These are phyloP conservation scores for Dichomitus squalens DNA, from an alignment of 1,284 basidiomycete genomes.

Conservation along the genomic window DNA sequence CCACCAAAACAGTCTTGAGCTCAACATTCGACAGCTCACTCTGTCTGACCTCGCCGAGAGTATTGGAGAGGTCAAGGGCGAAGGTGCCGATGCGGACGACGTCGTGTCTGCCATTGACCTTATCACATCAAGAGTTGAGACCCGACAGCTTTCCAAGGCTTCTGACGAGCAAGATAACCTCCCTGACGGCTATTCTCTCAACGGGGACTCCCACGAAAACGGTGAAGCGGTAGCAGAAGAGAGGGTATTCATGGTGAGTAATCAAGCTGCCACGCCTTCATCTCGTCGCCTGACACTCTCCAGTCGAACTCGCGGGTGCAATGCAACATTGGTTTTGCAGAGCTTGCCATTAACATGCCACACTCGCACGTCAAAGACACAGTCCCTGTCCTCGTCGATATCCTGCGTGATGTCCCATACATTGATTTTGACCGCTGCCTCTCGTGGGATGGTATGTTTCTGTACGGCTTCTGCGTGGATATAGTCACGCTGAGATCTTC, in stretches of 20 bases:
- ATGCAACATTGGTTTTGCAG: slow-evolving; percentile 78
- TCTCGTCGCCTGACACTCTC: neutral
- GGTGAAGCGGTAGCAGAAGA: slow-evolving; percentile 22
- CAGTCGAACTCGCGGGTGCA: slow-evolving; percentile 66
- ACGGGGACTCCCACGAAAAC: slow-evolving; percentile 24
- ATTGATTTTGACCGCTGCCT: slow-evolving; percentile 78
- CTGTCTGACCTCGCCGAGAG: slow-evolving; percentile 79
- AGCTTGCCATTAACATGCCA: slow-evolving; percentile 67
- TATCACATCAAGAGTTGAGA: slow-evolving; percentile 64
- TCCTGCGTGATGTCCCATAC: slow-evolving; percentile 69
- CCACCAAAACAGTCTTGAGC: slow-evolving; percentile 52
- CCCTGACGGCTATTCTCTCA: slow-evolving; percentile 7
- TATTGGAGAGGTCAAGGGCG: slow-evolving; percentile 51
- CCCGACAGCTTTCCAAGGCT: slow-evolving; percentile 31
- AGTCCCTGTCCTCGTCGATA: slow-evolving; percentile 60
- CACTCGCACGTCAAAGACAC: slow-evolving; percentile 52
- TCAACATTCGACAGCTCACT: slow-evolving; percentile 82
- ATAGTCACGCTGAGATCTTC: neutral
- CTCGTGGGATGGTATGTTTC: slow-evolving; percentile 70
- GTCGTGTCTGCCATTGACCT: slow-evolving; percentile 53
- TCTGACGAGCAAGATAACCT: neutral
- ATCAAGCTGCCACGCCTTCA: neutral
- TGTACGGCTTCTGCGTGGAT: neutral
- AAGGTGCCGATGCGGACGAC: slow-evolving; percentile 27
- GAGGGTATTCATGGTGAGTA: slow-evolving; percentile 62